Base-by-base conservation (phyloP, 306 rosid genomes). In the Fagus sylvatica region DNA sequence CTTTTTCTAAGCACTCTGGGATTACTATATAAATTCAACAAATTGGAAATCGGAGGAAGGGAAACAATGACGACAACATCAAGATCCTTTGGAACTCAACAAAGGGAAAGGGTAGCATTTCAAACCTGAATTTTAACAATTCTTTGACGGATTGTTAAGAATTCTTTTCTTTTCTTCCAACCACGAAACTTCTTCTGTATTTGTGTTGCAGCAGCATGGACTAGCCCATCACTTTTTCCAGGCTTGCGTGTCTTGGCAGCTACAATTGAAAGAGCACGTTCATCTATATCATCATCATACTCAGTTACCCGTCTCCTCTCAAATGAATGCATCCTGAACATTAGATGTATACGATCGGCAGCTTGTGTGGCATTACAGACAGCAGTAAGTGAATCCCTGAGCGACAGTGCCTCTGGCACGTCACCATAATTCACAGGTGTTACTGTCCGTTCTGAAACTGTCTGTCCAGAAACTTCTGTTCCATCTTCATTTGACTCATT, bases 131-230 rank as follows among this genome's bases (percentile, higher is more conserved):
- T 91, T 87, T 89, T 93, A 60, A 93, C 98, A 86, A 93, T 81
- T 89, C 98, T 81, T 85, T 91, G 93, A 55, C 95, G 97, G 80
- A 87, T 91, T 73, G 87, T 77, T 81, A 93, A 78, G 88, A 93
- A 93, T 53, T 93, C 97, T 88, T 85, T 91, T 87, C 97, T 93
- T 85, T 83, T 89, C 87, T 76, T 91, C 97, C 97, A 93, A 83
- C 98, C 97, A 59, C 98, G 98, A 17, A 74, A 93, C 85, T 93
- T 93, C 62, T 93, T 93, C 91, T 93, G 98, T 83, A 93, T 93
- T 39, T 80, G 90, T 78, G 75, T 56, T 17, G 98, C 98, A 41
- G 98, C 97, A 67, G 87, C 54, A 79, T 91, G 79, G 76, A 74
- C 84, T 41, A 74, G 80, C 73, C 89, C 87, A 72, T 87, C 69